These are phyloP conservation scores for Halenospora varia DNA, from an alignment of 495 filamentous ascomycete species.

Conservation along the genomic window DNA sequence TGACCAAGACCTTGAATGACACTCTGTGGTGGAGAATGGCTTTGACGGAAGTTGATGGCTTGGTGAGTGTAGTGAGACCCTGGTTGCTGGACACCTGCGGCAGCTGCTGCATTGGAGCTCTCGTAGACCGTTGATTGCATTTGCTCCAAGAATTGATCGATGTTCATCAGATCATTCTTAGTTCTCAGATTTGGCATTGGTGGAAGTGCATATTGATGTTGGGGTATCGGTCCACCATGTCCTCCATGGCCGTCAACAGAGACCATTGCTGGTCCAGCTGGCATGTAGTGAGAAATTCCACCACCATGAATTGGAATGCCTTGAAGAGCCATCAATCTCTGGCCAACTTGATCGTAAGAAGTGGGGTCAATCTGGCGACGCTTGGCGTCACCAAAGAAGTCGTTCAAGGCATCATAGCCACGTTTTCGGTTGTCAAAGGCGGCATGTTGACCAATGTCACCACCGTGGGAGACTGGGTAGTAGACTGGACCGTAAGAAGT, in stretches of 20 bases:
- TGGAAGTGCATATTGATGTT: slow-evolving; percentile 74
- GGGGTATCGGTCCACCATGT: slow-evolving; percentile 51
- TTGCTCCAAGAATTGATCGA: slow-evolving; percentile 90
- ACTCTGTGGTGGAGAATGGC: slow-evolving; percentile 65
- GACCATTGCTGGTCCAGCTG: slow-evolving; percentile 46
- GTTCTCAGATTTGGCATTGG: slow-evolving; percentile 85
- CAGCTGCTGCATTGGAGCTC: slow-evolving; percentile 72
- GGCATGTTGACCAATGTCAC: slow-evolving; percentile 46
- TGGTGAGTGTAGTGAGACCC: slow-evolving; percentile 58
- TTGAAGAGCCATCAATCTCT: slow-evolving; percentile 72
- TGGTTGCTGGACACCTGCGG: slow-evolving; percentile 67
- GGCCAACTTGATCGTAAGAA: slow-evolving; percentile 77
- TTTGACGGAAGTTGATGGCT: slow-evolving; percentile 58
- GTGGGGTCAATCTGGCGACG: slow-evolving; percentile 80
- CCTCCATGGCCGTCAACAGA: slow-evolving; percentile 35
- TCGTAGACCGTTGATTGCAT: slow-evolving; percentile 95
- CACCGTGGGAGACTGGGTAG: slow-evolving; percentile 53
- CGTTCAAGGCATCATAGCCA: slow-evolving; percentile 81
- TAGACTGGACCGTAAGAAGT: slow-evolving; percentile 53
- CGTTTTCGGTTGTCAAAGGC: slow-evolving; percentile 70
- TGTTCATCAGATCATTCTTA: slow-evolving; percentile 86
- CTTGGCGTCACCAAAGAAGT: slow-evolving; percentile 91
- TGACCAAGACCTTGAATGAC: slow-evolving; percentile 43
- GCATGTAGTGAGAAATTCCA: slow-evolving; percentile 64
- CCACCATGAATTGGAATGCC: slow-evolving; percentile 63